These are phyloP conservation scores for Alternaria solani DNA, from an alignment of 2,329 filamentous ascomycete genomes.

Conservation along the genomic window DNA sequence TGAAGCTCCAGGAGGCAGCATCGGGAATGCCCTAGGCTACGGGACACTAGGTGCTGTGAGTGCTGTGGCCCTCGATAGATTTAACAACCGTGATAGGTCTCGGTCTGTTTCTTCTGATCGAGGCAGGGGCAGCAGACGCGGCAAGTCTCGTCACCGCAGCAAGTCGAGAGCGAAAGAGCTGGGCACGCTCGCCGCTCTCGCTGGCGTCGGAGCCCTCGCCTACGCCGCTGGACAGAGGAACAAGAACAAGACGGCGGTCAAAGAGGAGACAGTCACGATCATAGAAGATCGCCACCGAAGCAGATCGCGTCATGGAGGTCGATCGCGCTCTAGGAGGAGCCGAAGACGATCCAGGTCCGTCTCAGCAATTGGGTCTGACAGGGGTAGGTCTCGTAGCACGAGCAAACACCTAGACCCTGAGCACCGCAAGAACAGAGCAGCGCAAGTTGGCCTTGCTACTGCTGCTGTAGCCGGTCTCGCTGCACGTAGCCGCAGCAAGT, in stretches of 20 bases:
- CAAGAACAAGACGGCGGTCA: conserved; percentile 56
- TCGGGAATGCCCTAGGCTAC: conserved; percentile 65
- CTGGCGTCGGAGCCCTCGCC: conserved; percentile 67
- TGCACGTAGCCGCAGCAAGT: conserved; percentile 65
- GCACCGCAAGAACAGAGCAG: conserved; percentile 66
- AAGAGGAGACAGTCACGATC: conserved; percentile 47
- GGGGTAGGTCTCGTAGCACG: conserved; percentile 52
- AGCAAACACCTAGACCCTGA: conserved; percentile 55
- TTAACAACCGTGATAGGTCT: conserved; percentile 57
- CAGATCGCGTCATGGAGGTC: conserved; percentile 20
- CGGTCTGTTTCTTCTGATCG: conserved; percentile 51
- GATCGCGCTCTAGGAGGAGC: conserved; percentile 54
- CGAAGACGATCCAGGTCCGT: conserved; percentile 45
- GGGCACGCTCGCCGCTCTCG: conserved; percentile 67
- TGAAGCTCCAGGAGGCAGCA: conserved; percentile 60
- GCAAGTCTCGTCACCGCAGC: conserved; percentile 44
- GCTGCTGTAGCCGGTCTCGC: conserved; percentile 69
- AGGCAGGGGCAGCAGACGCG: conserved; percentile 32
- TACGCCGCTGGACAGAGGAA: conserved; percentile 59
- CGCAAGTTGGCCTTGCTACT: conserved; percentile 68
- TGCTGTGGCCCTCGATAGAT: conserved; percentile 65
- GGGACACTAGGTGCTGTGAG: conserved; percentile 69
- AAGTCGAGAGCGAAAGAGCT: conserved; percentile 60
- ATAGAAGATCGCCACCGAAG: conserved; percentile 57
- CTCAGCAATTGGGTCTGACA: conserved; percentile 38